Conservation (phyloP, 2,329 filamentous ascomycete genomes). For the Neonectria magnoliae region DNA sequence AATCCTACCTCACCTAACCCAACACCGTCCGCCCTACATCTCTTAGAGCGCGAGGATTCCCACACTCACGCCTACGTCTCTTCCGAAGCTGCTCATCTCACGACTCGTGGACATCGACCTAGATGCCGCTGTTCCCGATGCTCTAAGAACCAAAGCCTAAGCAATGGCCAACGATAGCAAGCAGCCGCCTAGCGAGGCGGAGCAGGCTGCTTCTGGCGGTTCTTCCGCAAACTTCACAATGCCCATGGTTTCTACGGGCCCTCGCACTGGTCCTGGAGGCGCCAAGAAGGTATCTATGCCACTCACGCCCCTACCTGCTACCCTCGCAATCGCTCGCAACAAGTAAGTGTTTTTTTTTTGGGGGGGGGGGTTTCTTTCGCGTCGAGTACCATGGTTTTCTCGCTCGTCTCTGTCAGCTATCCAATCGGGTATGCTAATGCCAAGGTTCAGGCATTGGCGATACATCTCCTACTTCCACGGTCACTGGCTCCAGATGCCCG, state of each 20-base stretch:
- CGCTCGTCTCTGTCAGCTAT: neutral
- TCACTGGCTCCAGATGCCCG: conserved; percentile 82
- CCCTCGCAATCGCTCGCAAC: conserved; percentile 64
- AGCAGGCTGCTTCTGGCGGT: conserved; percentile 21
- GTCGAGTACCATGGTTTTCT: neutral
- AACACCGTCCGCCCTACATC: conserved; percentile 10
- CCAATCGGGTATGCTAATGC: conserved; percentile 22
- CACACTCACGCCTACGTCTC: neutral
- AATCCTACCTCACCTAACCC: conserved; percentile 15
- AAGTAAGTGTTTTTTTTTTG: conserved; percentile 64
- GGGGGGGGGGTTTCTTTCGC: too few relatives aligned
- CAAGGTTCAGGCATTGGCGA: conserved; percentile 75
- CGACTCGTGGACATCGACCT: neutral
- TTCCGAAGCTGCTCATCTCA: neutral
- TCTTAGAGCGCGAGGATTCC: neutral
- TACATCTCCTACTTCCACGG: conserved; percentile 87
- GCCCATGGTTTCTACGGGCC: neutral
- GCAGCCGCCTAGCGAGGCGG: conserved; percentile 52
- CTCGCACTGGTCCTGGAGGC: neutral
- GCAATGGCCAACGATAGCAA: conserved; percentile 61
- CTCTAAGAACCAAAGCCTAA: neutral
- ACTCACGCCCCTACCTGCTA: conserved; percentile 18
- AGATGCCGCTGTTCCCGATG: neutral
- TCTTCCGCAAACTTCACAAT: neutral
- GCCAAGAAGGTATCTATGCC: conserved; percentile 30